phyloP scores from a whole-genome alignment of 2,329 filamentous ascomycete species.

The Zalaria obscura region DNA sequence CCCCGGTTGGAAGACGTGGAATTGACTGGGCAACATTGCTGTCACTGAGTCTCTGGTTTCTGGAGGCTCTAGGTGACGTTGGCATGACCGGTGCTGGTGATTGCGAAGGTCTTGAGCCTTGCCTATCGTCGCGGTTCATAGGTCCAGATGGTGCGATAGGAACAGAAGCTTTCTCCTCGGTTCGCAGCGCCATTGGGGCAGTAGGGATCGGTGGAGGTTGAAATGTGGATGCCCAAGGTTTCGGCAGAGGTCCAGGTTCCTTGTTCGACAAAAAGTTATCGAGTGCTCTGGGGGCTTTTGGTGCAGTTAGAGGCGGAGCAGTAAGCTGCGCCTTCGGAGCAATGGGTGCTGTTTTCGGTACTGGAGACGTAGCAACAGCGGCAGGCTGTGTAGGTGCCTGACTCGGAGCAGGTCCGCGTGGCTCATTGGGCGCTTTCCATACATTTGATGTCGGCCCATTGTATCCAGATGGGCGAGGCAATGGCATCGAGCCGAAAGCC shows the following conservation, averaged over 20 bases:
- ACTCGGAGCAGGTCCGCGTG: conserved; percentile 2
- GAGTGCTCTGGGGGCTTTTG: conserved; percentile 17
- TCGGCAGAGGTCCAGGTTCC: conserved; percentile 10
- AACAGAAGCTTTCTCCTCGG: not conserved
- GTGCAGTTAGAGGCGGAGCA: conserved; percentile 19
- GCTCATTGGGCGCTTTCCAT: conserved; percentile 25
- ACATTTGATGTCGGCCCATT: conserved; percentile 20
- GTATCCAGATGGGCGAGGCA: conserved; percentile 4
- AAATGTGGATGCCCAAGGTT: conserved; percentile 1
- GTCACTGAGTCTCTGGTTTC: no score
- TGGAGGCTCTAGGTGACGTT: conserved; percentile 1
- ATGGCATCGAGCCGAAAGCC: conserved; percentile 34
- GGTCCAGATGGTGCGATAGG: not conserved
- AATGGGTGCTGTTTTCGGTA: conserved; percentile 12
- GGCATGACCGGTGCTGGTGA: not conserved
- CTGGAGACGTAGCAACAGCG: conserved; percentile 1
- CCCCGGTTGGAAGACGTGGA: no score
- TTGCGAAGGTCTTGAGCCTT: conserved; percentile 2
- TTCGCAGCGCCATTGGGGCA: conserved; percentile 3
- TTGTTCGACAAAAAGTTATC: no score
- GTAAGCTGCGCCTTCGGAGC: conserved; percentile 21
- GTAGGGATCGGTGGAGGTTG: conserved; percentile 3
- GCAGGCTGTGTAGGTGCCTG: conserved; percentile 1
- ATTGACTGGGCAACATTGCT: no score
- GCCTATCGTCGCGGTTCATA: conserved; percentile 1